phyloP scores from a whole-genome alignment of 345 rosid genomes.

The Eucalyptus microcorys region DNA sequence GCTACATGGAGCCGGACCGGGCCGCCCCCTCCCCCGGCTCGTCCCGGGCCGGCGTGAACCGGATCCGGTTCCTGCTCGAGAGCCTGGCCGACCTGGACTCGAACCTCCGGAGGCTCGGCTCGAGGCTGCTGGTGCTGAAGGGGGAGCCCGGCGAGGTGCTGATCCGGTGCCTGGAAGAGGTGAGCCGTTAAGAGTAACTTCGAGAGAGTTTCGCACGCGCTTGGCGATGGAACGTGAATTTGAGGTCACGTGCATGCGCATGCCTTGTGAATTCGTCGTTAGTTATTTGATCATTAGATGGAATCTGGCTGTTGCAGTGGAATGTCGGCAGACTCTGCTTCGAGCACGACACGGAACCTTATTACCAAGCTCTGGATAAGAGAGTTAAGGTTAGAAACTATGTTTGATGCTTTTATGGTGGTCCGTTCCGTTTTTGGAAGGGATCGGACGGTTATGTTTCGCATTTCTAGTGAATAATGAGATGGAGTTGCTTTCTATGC shows the following conservation, averaged over 20 bases:
- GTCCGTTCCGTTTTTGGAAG: neutral
- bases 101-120: conserved; percentile 51
- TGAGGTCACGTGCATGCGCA: neutral
- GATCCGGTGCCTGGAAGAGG: conserved; percentile 69
- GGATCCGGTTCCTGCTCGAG: conserved; percentile 77
- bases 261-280: neutral
- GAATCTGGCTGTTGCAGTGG: conserved; percentile 40
- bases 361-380: conserved; percentile 65
- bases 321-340: conserved; percentile 64
- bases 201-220: neutral
- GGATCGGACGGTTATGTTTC: neutral
- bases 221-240: neutral
- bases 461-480: neutral
- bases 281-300: neutral
- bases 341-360: conserved; percentile 81
- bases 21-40: conserved; percentile 67
- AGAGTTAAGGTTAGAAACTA: conserved; percentile 43
- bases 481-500: neutral
- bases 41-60: conserved; percentile 51
- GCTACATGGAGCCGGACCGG: conserved; percentile 71
- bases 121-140: conserved; percentile 73
- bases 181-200: neutral
- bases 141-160: conserved; percentile 66
- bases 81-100: conserved; percentile 67
- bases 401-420: neutral